Evolutionary conservation across 192 early-diverging fungal species (phyloP), one percentile per base, ranked within the genome.

Genomic region (Coemansia furcata): DNA sequence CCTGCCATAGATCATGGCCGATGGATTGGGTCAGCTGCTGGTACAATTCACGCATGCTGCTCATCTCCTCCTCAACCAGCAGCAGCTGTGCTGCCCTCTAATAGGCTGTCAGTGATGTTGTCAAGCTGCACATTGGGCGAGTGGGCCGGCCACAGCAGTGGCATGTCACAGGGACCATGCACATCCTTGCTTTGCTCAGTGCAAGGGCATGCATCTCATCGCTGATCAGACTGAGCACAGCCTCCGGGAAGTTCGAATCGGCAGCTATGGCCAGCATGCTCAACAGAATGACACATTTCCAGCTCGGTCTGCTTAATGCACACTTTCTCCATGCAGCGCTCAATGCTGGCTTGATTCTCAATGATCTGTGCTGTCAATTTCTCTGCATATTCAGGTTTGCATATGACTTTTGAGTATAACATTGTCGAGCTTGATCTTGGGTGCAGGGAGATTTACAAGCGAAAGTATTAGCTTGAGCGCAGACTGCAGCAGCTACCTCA

Each of bases 361-460:
- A 85, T 29, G 11, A 46, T 61, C 7, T 63, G 69, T 6, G 30
- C 35, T 6, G 44, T 15, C 23, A 46, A 30, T 19, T 59, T 66
- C 11, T 42, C 19, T 12, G 67, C 37, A 14, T 62, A 66, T 21
- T 82, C 64, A 10, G 67, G 71, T 15, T 54, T 26, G 12, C 26
- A 12, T 3, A 29, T 11, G 23, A 30, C 14, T 32, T 93, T 90
- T 26, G 3, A 95, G 97, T 58, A 96, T 73, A 14, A 92, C 88
- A 60, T 98, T 88, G 62, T 95, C 92, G 76, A 96, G 95, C 65
- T 96, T 92, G 74, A 96, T 98, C 49, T 90, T 91, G 43, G 97
- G 97, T 61, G 86, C 83, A 1, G 97, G 97, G 15, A 99, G 77
- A 23, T 77, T 62, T 4, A 80, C 82, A 29, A 97, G 23, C 23